Evolutionary conservation across 805 yeast genomes (phyloP).

Genomic region (Lipomyces oligophaga): DNA sequence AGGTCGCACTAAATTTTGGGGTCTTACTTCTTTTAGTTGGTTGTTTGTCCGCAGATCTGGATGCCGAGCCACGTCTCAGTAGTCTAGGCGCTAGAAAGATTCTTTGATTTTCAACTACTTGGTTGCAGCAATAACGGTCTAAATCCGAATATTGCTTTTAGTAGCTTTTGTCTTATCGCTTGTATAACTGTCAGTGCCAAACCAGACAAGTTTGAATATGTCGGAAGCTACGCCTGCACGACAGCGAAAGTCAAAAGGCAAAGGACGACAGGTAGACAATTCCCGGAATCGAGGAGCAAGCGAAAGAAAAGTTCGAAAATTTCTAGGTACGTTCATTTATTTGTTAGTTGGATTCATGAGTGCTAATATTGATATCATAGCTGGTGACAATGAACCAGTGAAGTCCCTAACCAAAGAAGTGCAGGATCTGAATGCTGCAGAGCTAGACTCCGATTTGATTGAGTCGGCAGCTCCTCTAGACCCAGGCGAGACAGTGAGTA

Average conservation of each 20-base stretch:
- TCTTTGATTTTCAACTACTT: too few species aligned
- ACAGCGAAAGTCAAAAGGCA: neutral
- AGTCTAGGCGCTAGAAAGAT: too few species aligned
- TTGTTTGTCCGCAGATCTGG: too few species aligned
- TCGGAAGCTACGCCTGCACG: neutral
- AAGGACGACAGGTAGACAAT: neutral
- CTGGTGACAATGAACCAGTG: conserved; percentile 18
- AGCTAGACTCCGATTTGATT: conserved; percentile 6
- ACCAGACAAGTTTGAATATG: neutral
- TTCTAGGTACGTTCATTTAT: conserved; percentile 9
- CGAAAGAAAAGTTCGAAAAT: conserved; percentile 13
- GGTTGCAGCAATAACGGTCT: too few species aligned
- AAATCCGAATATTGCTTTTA: too few species aligned
- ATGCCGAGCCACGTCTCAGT: too few species aligned
- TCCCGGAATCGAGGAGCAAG: neutral
- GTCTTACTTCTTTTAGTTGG: too few species aligned
- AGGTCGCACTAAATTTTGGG: too few species aligned
- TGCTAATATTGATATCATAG: neutral
- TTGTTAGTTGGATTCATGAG: neutral
- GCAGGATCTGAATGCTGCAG: neutral
- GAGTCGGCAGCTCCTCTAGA: conserved; percentile 18
- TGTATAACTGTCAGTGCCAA: too few species aligned
- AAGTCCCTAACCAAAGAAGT: conserved; percentile 8
- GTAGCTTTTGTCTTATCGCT: too few species aligned
- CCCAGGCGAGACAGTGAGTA: conserved; percentile 20